phyloP scores from a whole-genome alignment of 305 asterid species.

The Fraxinus latifolia region DNA sequence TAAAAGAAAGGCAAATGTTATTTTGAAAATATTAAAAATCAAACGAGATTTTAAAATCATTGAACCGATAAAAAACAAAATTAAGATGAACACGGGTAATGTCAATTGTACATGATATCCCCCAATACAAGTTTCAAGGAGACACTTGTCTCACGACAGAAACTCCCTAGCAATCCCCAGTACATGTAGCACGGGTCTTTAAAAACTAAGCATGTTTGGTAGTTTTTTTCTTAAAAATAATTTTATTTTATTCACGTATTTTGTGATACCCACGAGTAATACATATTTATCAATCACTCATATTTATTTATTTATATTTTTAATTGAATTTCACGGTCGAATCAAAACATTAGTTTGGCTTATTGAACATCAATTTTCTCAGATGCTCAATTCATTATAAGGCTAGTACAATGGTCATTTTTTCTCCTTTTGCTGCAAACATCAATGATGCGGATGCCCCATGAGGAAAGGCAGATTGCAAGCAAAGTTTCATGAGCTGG shows the following conservation, averaged over 20 bases:
- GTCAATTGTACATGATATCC: no score
- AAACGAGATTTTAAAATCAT: not conserved
- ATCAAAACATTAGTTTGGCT: not conserved
- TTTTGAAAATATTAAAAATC: no score
- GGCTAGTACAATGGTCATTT: no score
- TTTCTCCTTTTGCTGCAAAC: not conserved
- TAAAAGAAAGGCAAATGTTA: no score
- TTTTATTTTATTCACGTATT: not conserved
- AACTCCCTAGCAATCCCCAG: not conserved
- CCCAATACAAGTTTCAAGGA: not conserved
- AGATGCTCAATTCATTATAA: no score
- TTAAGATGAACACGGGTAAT: not conserved
- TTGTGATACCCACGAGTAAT: not conserved
- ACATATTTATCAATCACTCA: not conserved
- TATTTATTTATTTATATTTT: not conserved
- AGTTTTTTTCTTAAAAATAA: not conserved
- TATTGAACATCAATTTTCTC: not conserved
- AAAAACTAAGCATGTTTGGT: not conserved
- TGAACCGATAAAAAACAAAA: not conserved
- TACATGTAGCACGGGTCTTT: not conserved
- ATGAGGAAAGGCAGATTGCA: not conserved
- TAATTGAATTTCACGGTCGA: not conserved
- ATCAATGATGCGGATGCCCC: not conserved
- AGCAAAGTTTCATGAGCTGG: not conserved
- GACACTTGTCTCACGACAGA: not conserved